Conservation (phyloP, 352 stramenopile genomes). For the Globisporangium cederbergense region DNA sequence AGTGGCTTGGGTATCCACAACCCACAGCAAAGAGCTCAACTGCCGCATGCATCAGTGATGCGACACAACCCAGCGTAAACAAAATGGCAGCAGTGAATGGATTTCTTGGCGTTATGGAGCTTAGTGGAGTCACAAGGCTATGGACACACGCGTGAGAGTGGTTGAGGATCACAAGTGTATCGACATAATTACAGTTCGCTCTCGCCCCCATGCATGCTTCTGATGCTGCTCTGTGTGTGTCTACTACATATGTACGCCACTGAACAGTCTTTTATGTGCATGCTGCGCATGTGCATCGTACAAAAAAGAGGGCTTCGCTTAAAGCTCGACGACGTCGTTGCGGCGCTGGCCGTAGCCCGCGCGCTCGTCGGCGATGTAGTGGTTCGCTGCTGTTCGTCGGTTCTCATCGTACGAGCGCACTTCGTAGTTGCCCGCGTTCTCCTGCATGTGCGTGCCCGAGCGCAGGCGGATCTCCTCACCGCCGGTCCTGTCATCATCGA, state of each 20-base stretch:
- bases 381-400: conserved; percentile 36
- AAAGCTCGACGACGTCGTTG: conserved; percentile 64
- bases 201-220: background rate
- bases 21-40: conserved; percentile 5
- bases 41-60: background rate
- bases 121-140: background rate
- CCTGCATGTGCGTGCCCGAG: conserved; percentile 45
- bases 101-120: background rate
- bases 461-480: conserved; percentile 55
- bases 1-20: background rate
- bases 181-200: conserved; percentile 14
- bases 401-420: conserved; percentile 35
- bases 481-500: conserved; percentile 30
- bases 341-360: conserved; percentile 40
- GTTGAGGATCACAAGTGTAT: conserved; percentile 10
- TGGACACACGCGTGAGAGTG: background rate
- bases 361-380: conserved; percentile 48
- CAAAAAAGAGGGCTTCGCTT: conserved; percentile 1
- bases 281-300: background rate
- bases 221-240: background rate
- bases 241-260: background rate
- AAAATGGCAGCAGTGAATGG: conserved; percentile 1
- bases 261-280: background rate
- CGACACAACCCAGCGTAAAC: conserved; percentile 1
- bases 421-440: conserved; percentile 25